Percentiles rank a stretch among this genome's conserved stretches.
These are phyloP conservation scores for Handroanthus guayacan DNA, from an alignment of 257 asterid species.

Conservation along the genomic window DNA sequence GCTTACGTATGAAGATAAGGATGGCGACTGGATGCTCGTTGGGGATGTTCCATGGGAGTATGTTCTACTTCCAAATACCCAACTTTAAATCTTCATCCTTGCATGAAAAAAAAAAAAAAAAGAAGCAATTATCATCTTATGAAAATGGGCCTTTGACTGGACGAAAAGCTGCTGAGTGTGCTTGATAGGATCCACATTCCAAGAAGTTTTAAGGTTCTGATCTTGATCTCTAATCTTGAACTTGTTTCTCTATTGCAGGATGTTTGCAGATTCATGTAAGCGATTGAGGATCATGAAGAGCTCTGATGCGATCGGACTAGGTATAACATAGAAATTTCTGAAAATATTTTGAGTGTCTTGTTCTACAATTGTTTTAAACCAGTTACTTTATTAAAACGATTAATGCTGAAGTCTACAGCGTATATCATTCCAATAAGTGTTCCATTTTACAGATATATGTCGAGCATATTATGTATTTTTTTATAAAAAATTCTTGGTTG, in stretches of 20 bases:
- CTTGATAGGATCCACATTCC: neutral
- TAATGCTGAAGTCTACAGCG: no score
- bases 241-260: slow-evolving; percentile 51
- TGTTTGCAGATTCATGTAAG: slow-evolving; percentile 86
- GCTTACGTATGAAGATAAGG: slow-evolving; percentile 81
- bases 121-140: no score
- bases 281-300: slow-evolving; percentile 90
- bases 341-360: neutral
- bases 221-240: neutral
- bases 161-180: no score
- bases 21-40: slow-evolving; percentile 93
- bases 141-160: no score
- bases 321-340: slow-evolving; percentile 41
- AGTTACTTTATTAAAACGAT: no score
- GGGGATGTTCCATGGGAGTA: slow-evolving; percentile 97
- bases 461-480: no score
- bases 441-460: no score
- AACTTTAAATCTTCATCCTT: neutral
- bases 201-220: neutral
- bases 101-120: no score
- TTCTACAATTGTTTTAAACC: neutral
- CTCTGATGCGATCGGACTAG: slow-evolving; percentile 85
- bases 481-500: no score
- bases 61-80: neutral
- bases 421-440: no score